Conservation (phyloP, 78 protist genomes). For the Blattamonas nauphoetae region DNA sequence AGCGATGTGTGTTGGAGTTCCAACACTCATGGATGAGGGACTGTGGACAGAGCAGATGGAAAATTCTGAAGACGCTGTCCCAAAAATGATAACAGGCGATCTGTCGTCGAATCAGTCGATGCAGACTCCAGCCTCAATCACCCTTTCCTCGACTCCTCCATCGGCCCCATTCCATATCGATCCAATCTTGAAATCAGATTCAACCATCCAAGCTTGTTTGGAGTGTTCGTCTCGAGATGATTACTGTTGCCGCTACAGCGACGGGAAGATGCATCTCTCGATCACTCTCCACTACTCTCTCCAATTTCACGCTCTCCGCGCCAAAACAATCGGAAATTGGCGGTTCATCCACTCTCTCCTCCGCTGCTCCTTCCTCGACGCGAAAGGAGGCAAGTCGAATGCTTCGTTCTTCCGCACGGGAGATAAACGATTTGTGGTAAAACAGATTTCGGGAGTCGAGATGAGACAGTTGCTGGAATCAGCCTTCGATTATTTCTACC, state of each 20-base stretch:
- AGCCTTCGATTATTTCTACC: neutral
- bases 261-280: neutral
- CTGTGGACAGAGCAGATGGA: too few relatives aligned
- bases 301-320: neutral
- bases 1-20: neutral
- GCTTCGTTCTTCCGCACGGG: neutral
- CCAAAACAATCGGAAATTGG: neutral
- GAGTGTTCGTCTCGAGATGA: too few relatives aligned
- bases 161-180: too few relatives aligned
- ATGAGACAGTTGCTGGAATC: neutral
- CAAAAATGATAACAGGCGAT: too few relatives aligned
- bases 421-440: neutral
- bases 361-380: neutral
- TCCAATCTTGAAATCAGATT: too few relatives aligned
- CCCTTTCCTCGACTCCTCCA: too few relatives aligned
- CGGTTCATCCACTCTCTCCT: neutral
- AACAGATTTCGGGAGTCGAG: neutral
- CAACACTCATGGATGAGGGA: neutral
- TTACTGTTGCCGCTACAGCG: neutral
- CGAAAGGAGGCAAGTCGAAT: constrained; percentile 1
- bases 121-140: too few relatives aligned
- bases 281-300: neutral
- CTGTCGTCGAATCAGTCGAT: too few relatives aligned
- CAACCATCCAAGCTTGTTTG: too few relatives aligned
- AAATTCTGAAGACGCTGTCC: too few relatives aligned